Percentiles rank a stretch among this genome's conserved stretches.
Conservation (phyloP, 805 yeast species). For the Lipomyces anomalus region DNA sequence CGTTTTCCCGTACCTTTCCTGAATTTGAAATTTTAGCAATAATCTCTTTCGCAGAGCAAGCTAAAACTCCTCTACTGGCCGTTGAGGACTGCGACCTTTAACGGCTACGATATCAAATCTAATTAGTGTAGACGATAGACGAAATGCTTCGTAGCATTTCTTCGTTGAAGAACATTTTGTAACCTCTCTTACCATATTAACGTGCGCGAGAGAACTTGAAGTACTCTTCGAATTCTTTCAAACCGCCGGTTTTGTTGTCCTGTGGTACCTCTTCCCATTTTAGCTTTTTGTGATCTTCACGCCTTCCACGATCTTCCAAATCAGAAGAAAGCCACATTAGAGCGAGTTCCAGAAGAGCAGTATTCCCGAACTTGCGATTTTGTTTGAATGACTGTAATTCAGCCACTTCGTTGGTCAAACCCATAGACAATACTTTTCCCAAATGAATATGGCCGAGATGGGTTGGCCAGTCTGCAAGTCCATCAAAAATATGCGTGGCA, state of each 20-base stretch:
- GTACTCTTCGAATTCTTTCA: constrained; percentile 21
- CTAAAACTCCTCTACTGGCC: too few relatives aligned
- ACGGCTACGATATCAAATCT: too few relatives aligned
- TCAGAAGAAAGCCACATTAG: constrained; percentile 36
- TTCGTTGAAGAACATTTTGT: too few relatives aligned
- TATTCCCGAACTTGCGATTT: constrained; percentile 32
- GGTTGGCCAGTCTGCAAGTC: constrained; percentile 87
- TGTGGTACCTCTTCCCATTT: constrained; percentile 52
- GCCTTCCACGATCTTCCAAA: constrained; percentile 48
- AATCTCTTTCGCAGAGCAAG: too few relatives aligned
- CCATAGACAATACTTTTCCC: constrained; percentile 45
- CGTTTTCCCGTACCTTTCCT: too few relatives aligned
- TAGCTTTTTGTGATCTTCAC: constrained; percentile 42
- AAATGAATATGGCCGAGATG: constrained; percentile 68
- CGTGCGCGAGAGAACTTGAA: constrained; percentile 23
- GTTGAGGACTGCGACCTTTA: too few relatives aligned
- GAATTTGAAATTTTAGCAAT: too few relatives aligned
- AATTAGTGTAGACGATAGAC: too few relatives aligned
- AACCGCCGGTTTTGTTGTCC: constrained; percentile 21
- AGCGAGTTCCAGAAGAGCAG: constrained; percentile 34
- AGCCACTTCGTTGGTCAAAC: constrained; percentile 9
- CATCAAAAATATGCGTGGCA: constrained; percentile 95
- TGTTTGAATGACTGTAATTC: constrained; percentile 3
- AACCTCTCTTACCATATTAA: constrained; percentile 3
- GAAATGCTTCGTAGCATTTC: too few relatives aligned